Evolutionary conservation across 352 stramenopile genomes (phyloP), one percentile per base, ranked within the genome.

Genomic region (Globisporangium megalacanthum): DNA sequence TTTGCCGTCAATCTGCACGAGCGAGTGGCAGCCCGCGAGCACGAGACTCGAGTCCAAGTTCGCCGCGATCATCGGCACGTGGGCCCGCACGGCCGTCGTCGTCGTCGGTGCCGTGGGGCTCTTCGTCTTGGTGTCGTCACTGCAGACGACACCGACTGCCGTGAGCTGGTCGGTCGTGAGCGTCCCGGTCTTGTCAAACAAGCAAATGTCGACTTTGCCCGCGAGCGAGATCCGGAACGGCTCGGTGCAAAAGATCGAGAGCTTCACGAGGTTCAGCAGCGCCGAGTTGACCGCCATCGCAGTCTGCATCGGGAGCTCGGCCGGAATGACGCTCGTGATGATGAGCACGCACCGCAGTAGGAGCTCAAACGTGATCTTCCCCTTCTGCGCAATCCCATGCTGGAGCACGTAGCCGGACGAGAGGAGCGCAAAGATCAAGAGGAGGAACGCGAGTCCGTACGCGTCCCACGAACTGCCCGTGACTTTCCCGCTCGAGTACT

Each of bases 111-210:
- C 62, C 14, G 52, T 59, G 1, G 29, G 31, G 15, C 55, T 69
- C 35, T 76, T 79, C 19, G 68, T 47, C 44, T 67, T 69, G 1
- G 61, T 60, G 46, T 63, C 75, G 59, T 93, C 83, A 56, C 93
- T 72, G 45, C 86, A 92, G 0, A 96, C 86, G 3, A 99, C 92
- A 51, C 97, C 97, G 53, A 92, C 80, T 1, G 97, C 78, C 33
- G 86, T 94, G 55, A 99, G 87, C 63, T 98, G 86, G 69, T 99
- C 97, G 22, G 86, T 98, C 0, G 97, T 99, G 37, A 99, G 70
- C 7, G 97, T 99, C 29, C 97, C 97, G 0, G 97, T 99, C 75
- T 99, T 99, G 72, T 99, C 97, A 64, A 99, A 99, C 35, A 96
- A 85, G 60, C 96, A 99, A 62, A 98, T 89, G 66, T 98, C 83